These are phyloP conservation scores for Candida arabinofermentans DNA, from an alignment of 805 yeast genomes.

Conservation along the genomic window DNA sequence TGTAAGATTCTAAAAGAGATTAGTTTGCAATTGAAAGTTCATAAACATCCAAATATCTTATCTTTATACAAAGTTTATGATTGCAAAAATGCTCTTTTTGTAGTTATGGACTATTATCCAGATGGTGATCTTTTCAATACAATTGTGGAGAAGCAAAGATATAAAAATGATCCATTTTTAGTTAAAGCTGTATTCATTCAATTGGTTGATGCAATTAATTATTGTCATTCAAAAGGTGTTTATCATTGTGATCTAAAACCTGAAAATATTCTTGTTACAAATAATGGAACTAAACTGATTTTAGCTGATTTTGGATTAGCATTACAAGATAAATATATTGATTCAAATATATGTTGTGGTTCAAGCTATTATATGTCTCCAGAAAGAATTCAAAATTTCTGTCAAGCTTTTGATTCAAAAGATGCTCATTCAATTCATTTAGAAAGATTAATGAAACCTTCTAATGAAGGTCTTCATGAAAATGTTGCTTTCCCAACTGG, in stretches of 20 bases:
- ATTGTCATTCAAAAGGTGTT: slow-evolving; percentile 78
- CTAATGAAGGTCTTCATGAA: slow-evolving; percentile 21
- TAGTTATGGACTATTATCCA: slow-evolving; percentile 80
- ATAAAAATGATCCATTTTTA: slow-evolving; percentile 45
- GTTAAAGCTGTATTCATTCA: slow-evolving; percentile 65
- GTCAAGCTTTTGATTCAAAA: slow-evolving; percentile 30
- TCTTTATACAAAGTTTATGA: slow-evolving; percentile 72
- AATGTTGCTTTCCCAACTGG: slow-evolving; percentile 53
- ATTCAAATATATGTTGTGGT: slow-evolving; percentile 77
- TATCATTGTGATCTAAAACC: slow-evolving; percentile 96
- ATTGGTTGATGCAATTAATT: slow-evolving; percentile 75
- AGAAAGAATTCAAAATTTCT: slow-evolving; percentile 53
- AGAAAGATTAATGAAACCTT: slow-evolving; percentile 23
- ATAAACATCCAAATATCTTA: slow-evolving; percentile 73
- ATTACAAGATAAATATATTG: slow-evolving; percentile 50
- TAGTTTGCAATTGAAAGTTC: slow-evolving; percentile 68
- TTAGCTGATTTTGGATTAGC: slow-evolving; percentile 92
- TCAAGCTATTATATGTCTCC: slow-evolving; percentile 93
- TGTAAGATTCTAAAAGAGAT: slow-evolving; percentile 59
- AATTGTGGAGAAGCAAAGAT: slow-evolving; percentile 71
- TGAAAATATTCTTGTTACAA: slow-evolving; percentile 75
- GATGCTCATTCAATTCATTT: slow-evolving; percentile 30
- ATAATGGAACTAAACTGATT: slow-evolving; percentile 50
- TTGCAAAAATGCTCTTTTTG: slow-evolving; percentile 54
- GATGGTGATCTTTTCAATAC: slow-evolving; percentile 85